Conservation (phyloP, 768 basidiomycete genomes). For the Pulveroboletus sp. region DNA sequence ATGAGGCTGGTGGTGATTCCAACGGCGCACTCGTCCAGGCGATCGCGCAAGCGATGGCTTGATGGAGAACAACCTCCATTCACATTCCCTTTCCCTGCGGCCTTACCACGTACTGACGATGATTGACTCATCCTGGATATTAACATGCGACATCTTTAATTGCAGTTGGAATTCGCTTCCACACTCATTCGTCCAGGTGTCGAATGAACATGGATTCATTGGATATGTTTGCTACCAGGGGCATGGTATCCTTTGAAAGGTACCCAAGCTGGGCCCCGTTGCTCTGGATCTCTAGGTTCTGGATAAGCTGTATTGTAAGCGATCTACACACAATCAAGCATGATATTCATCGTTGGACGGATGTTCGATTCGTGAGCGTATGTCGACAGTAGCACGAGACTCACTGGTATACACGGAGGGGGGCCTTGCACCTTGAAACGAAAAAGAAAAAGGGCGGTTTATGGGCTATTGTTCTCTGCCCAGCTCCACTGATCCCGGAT, state of each 20-base stretch:
- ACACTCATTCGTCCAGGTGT: constrained; percentile 13
- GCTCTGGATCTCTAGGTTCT: not conserved
- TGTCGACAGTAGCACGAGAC: too few relatives aligned
- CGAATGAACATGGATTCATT: constrained; percentile 2
- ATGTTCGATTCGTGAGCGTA: too few relatives aligned
- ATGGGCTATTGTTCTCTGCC: too few relatives aligned
- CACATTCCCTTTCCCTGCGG: constrained; percentile 7
- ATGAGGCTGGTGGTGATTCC: constrained; percentile 42
- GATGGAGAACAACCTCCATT: not conserved
- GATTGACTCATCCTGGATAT: constrained; percentile 21
- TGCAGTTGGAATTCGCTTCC: constrained; percentile 9
- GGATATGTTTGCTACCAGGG: not conserved
- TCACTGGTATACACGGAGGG: too few relatives aligned
- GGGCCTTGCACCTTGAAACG: too few relatives aligned
- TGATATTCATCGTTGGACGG: not conserved
- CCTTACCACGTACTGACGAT: constrained; percentile 5
- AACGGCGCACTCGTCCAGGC: constrained; percentile 32
- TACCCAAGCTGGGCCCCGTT: not conserved
- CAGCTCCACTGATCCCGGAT: too few relatives aligned
- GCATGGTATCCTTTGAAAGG: constrained; percentile 14
- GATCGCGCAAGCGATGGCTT: constrained; percentile 28
- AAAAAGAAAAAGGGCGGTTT: too few relatives aligned
- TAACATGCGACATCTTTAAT: not conserved
- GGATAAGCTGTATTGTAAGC: not conserved
- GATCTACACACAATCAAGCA: not conserved